phyloP scores from a whole-genome alignment of 192 early-diverging fungal species.

The Allomyces javanicus region DNA sequence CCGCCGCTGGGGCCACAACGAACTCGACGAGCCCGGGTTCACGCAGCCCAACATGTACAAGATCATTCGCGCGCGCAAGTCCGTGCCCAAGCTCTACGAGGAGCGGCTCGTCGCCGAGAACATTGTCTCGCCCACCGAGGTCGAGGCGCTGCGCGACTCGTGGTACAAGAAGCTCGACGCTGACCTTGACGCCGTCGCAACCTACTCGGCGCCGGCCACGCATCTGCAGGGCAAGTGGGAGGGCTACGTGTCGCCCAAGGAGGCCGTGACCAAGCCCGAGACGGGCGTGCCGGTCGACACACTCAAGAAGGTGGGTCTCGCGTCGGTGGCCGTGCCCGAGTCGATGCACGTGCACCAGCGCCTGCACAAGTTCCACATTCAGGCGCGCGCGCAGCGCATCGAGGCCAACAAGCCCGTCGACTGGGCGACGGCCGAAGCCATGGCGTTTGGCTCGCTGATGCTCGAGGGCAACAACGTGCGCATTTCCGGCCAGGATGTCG shows the following conservation, averaged over 20 bases:
- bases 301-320: slow-evolving; percentile 48
- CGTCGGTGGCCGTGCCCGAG: slow-evolving; percentile 49
- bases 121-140: slow-evolving; percentile 12
- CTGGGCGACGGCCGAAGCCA: slow-evolving; percentile 86
- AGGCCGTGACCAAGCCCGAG: slow-evolving; percentile 21
- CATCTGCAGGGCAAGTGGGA: slow-evolving; percentile 66
- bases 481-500: slow-evolving; percentile 93
- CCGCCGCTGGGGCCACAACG: slow-evolving; percentile 94
- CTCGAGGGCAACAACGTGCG: slow-evolving; percentile 72
- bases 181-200: slow-evolving; percentile 33
- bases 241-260: slow-evolving; percentile 40
- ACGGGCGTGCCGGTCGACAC: slow-evolving; percentile 42
- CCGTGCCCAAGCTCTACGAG: slow-evolving; percentile 74
- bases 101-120: slow-evolving; percentile 33
- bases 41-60: slow-evolving; percentile 96
- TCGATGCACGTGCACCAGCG: slow-evolving; percentile 63
- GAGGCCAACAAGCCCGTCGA: slow-evolving; percentile 51
- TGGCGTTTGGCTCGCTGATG: slow-evolving; percentile 76
- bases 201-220: slow-evolving; percentile 33
- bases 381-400: slow-evolving; percentile 52
- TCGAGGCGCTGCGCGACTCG: slow-evolving; percentile 7
- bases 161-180: slow-evolving; percentile 16
- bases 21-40: slow-evolving; percentile 91
- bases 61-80: slow-evolving; percentile 63
- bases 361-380: slow-evolving; percentile 75